Base-by-base conservation (phyloP, 1,284 basidiomycete genomes). In the Trichosporon coremiiforme region DNA sequence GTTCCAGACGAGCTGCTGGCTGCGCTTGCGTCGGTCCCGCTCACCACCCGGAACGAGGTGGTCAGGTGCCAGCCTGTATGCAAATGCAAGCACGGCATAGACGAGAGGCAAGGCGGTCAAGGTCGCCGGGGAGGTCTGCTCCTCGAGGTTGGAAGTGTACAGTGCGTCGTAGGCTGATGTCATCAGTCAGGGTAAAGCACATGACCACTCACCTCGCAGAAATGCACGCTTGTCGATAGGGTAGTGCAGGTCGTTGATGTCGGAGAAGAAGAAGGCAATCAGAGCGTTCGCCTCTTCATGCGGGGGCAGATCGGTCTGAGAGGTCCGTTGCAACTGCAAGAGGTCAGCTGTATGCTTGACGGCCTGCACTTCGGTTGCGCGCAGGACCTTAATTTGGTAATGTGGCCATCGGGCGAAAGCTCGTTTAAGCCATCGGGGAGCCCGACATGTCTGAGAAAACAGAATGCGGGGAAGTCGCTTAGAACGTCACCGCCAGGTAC, bases 221-320 rank as follows among this genome's bases (percentile, higher is more conserved):
- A 97, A 97, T 68, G 92, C 90, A 67, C 87, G 86, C 73, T 95
- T 92, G 50, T 92, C 93, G 31, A 97, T 88, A 47, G 94, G 94
- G 81, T 96, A 94, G 35, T 94, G 89, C 17, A 94, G 93, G 88
- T 91, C 93, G 80, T 97, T 96, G 84, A 94, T 93, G 76, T 79
- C 74, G 22, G 70, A 65, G 67, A 84, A 84, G 73, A 81, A 84
- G 75, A 79, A 82, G 47, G 77, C 76, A 38, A 82, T 76, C n/a
- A 84, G 87, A 38, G 88, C 87, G 75, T 91, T 88, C 12, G 90
- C 90, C 31, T 89, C 85, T 67, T 88, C 85, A 66, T 87, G 87
- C 1, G 90, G 88, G 22, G 93, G 93, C 35, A 95, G 86, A 75
- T 95, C 92, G 77, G 57, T 62, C 7, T 62, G 57, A n/a, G 29